Percentiles rank a stretch among this genome's conserved stretches.
Evolutionary conservation across 345 rosid genomes (phyloP).

Genomic region (Eucalyptus marginata): DNA sequence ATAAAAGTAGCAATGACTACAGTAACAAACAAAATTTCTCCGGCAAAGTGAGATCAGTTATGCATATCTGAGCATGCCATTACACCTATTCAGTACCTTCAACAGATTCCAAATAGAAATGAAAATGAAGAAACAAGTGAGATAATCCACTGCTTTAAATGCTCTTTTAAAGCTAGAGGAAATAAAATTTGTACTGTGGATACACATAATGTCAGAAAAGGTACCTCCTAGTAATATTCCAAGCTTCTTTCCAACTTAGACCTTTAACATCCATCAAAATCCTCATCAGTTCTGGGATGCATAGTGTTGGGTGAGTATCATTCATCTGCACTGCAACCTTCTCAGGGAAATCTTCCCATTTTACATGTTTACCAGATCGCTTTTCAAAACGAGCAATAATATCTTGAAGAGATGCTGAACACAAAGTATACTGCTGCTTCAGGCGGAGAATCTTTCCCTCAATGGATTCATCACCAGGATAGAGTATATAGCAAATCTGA

Average conservation of each 20-base stretch:
- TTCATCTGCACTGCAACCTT: conserved; percentile 48
- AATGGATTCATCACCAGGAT: conserved; percentile 37
- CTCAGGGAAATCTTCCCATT: conserved; percentile 31
- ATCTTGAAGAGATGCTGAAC: conserved; percentile 42
- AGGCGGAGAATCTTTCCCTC: conserved; percentile 38
- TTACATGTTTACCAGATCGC: conserved; percentile 13
- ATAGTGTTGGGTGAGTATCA: conserved; percentile 48
- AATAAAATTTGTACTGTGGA: neutral
- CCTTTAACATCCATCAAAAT: conserved; percentile 32
- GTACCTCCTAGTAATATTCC: conserved; percentile 35
- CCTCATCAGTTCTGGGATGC: conserved; percentile 38
- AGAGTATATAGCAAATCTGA: conserved; percentile 36
- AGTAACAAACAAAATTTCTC: neutral
- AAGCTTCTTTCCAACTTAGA: conserved; percentile 39
- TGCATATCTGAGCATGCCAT: neutral
- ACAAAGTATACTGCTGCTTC: conserved; percentile 45
- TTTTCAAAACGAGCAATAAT: conserved; percentile 32
- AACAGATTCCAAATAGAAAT: neutral
- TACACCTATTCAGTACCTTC: neutral
- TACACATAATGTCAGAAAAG: neutral
- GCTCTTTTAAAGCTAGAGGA: neutral
- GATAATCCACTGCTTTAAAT: neutral
- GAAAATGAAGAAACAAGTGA: neutral
- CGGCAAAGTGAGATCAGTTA: neutral
- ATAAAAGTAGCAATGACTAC: neutral